Evolutionary conservation across 345 rosid species (phyloP), one percentile per base, ranked within the genome.

Genomic region (Syzygium grande): DNA sequence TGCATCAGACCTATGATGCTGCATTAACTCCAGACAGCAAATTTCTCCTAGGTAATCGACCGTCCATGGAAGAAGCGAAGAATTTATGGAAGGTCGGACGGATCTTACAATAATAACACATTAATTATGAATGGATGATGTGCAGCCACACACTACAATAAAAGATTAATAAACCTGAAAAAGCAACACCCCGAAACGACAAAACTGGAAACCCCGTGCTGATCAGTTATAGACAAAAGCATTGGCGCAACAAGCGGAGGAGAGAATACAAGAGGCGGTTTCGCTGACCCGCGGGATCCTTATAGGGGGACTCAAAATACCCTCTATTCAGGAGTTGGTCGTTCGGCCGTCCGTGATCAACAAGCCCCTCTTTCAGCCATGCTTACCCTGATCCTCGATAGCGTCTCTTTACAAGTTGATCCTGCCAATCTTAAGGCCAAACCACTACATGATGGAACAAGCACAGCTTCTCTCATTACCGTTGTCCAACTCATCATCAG

Each of bases 381-480:
- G 41, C 41, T 52, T 49, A 52, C 46, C 49, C 86, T 6, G 58
- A 84, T 84, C 86, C 23, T 52, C 63, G 27, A 84, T 30, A 1
- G 49, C 23, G 10, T 73, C 83, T 38, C 83, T 73, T 73, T 73
- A 38, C 83, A 73, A 38, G 83, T 73, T 19, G 83, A 73, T 38
- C 80, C 23, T 73, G 27, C 83, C 83, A 73, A 19, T 49, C 38
- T 58, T 58, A 10, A 29, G 49, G 59, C 59, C 59, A 84, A 27
- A 61, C 56, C 87, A 89, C 92, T 91, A 95, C 97, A 95, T 95
- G 89, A 95, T 91, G 80, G 89, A 89, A 86, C 98, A 95, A 4
- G 93, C 89, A 90, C 97, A 95, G 80, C 90, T 92, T 90, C 91
- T 91, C 91, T 91, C 96, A 21, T 56, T 91, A 86, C 95, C 94